phyloP scores from a whole-genome alignment of 2,329 filamentous ascomycete genomes.

The Chaetoscypha palmicola region DNA sequence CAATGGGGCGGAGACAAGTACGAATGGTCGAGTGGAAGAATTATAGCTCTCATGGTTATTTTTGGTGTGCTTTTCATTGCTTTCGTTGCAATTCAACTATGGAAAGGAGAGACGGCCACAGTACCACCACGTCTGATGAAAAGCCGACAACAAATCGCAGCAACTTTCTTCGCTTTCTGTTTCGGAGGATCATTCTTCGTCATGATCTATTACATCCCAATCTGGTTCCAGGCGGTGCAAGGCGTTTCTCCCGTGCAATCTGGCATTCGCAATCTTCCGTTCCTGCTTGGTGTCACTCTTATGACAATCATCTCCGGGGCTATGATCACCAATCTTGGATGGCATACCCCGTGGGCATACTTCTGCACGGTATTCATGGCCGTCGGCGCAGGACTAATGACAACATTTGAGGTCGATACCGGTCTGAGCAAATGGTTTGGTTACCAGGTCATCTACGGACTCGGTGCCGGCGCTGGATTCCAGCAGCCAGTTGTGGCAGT shows the following conservation, averaged over 20 bases:
- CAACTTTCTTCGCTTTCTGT: background rate
- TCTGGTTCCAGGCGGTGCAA: conserved; percentile 17
- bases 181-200: conserved; percentile 26
- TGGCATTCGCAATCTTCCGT: conserved; percentile 8
- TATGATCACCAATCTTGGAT: conserved; percentile 26
- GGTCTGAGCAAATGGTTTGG: conserved; percentile 40
- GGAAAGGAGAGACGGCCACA: background rate
- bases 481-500: conserved; percentile 18
- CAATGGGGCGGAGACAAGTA: conserved; percentile 37
- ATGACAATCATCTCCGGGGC: conserved; percentile 23
- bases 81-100: background rate
- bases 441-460: conserved; percentile 38
- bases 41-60: background rate
- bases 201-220: conserved; percentile 23
- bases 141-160: background rate
- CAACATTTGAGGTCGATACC: conserved; percentile 31
- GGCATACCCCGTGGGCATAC: conserved; percentile 26
- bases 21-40: background rate
- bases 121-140: background rate
- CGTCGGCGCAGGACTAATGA: conserved; percentile 27
- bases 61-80: background rate
- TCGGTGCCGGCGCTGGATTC: conserved; percentile 36
- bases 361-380: conserved; percentile 6
- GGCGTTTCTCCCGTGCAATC: conserved; percentile 1
- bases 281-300: conserved; percentile 18